Percentiles rank a stretch among this genome's conserved stretches.
Evolutionary conservation across 345 rosid genomes (phyloP).

Genomic region (Linum usitatissimum): DNA sequence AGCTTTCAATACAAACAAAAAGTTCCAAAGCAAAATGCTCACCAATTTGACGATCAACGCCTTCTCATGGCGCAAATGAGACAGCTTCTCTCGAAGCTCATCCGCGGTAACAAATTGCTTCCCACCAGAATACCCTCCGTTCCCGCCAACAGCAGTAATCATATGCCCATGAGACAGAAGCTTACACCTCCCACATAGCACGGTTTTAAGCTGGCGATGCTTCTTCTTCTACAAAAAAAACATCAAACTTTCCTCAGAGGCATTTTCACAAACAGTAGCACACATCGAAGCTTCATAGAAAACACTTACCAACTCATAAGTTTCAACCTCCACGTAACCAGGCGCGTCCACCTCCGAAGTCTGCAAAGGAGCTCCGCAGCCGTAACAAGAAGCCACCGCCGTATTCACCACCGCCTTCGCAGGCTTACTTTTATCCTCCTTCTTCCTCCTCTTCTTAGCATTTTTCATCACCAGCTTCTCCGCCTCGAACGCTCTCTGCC

Average conservation of each 20-base stretch:
- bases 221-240: slow-evolving; percentile 60
- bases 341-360: slow-evolving; percentile 65
- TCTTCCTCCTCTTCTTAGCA: slow-evolving; percentile 34
- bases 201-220: slow-evolving; percentile 80
- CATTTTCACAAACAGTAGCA: not conserved
- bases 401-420: slow-evolving; percentile 26
- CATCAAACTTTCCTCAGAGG: not conserved
- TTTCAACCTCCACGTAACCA: slow-evolving; percentile 53
- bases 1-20: not conserved
- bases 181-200: slow-evolving; percentile 83
- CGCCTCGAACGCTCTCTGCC: slow-evolving; percentile 45
- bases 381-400: slow-evolving; percentile 54
- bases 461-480: slow-evolving; percentile 39
- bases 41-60: slow-evolving; percentile 81
- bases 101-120: slow-evolving; percentile 83
- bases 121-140: slow-evolving; percentile 90
- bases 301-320: slow-evolving; percentile 55
- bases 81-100: slow-evolving; percentile 75
- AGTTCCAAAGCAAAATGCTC: slow-evolving; percentile 9
- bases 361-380: slow-evolving; percentile 95
- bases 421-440: slow-evolving; percentile 26
- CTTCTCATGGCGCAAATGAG: slow-evolving; percentile 65
- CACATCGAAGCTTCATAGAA: not conserved
- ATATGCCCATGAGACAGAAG: slow-evolving; percentile 93
- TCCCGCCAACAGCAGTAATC: slow-evolving; percentile 95